Evolutionary conservation across 2,329 filamentous ascomycete genomes (phyloP).

Genomic region (Ophiostoma himal-ulmi): DNA sequence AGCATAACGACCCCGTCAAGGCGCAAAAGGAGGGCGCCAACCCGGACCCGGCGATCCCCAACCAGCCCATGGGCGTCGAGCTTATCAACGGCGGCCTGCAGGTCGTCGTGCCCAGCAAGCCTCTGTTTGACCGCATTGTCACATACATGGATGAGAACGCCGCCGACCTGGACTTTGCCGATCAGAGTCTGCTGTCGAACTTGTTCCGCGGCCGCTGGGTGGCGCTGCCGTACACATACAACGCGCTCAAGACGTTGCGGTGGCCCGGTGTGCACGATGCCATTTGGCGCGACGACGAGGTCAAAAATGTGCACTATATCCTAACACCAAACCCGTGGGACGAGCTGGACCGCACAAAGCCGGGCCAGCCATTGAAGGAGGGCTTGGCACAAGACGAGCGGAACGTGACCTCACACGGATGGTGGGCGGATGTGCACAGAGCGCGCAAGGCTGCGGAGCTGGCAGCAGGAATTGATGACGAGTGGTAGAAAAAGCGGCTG

Average conservation of each 20-base stretch:
- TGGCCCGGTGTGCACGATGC: constrained; percentile 44
- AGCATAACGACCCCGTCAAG: constrained; percentile 35
- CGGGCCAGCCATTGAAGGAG: constrained; percentile 37
- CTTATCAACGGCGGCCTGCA: constrained; percentile 53
- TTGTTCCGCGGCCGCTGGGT: constrained; percentile 53
- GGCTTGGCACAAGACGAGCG: constrained; percentile 32
- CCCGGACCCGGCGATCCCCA: constrained; percentile 36
- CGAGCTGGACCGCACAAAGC: constrained; percentile 38
- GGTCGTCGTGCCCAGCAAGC: constrained; percentile 49
- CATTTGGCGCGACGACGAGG: constrained; percentile 53
- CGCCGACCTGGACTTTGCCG: constrained; percentile 50
- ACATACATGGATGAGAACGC: constrained; percentile 44
- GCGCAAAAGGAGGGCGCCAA: constrained; percentile 44
- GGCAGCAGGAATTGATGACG: constrained; percentile 25
- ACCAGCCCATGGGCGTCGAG: constrained; percentile 40
- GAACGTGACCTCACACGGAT: constrained; percentile 45
- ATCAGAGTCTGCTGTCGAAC: constrained; percentile 53
- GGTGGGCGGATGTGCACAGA: constrained; percentile 50
- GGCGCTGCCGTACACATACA: constrained; percentile 54
- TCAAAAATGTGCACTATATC: constrained; percentile 59
- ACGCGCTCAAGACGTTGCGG: constrained; percentile 56
- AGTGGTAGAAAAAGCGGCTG: constrained; percentile 15
- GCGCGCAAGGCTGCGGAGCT: constrained; percentile 30
- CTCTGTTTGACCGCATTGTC: constrained; percentile 47
- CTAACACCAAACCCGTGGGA: constrained; percentile 56